Evolutionary conservation across 2,329 filamentous ascomycete genomes (phyloP).

Genomic region (Orbilia javanica): DNA sequence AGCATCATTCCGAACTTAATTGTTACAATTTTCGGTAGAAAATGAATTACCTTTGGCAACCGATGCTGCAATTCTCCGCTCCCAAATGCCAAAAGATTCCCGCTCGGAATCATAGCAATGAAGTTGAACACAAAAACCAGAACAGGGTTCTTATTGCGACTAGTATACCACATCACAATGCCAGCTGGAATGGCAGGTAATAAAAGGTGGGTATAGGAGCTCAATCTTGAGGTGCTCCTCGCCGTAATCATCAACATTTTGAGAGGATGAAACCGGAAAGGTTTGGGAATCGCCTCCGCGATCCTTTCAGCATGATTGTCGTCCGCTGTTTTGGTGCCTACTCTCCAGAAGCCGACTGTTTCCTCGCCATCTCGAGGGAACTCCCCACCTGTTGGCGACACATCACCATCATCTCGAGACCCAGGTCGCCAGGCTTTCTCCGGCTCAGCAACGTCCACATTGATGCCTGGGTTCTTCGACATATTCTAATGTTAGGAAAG

Average conservation of each 20-base stretch:
- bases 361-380: conserved; percentile 15
- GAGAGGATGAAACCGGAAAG: conserved; percentile 42
- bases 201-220: conserved; percentile 31
- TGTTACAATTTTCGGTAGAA: not conserved
- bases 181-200: conserved; percentile 45
- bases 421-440: conserved; percentile 40
- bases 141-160: conserved; percentile 16
- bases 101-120: conserved; percentile 51
- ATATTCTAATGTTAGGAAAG: not conserved
- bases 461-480: not conserved
- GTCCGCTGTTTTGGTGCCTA: conserved; percentile 26
- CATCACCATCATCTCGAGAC: conserved; percentile 8
- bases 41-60: conserved; percentile 37
- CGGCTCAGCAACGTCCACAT: conserved; percentile 13
- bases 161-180: conserved; percentile 43
- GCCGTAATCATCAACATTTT: conserved; percentile 36
- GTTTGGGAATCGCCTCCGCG: conserved; percentile 23
- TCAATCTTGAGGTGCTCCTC: conserved; percentile 41
- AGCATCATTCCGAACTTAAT: not conserved
- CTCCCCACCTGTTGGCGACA: conserved; percentile 31
- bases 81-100: conserved; percentile 49
- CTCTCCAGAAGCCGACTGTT: conserved; percentile 36
- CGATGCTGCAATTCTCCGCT: conserved; percentile 44
- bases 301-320: conserved; percentile 30
- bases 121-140: conserved; percentile 51